Conservation (phyloP, 2,329 filamentous ascomycete species). For the Fusarium sp. region DNA sequence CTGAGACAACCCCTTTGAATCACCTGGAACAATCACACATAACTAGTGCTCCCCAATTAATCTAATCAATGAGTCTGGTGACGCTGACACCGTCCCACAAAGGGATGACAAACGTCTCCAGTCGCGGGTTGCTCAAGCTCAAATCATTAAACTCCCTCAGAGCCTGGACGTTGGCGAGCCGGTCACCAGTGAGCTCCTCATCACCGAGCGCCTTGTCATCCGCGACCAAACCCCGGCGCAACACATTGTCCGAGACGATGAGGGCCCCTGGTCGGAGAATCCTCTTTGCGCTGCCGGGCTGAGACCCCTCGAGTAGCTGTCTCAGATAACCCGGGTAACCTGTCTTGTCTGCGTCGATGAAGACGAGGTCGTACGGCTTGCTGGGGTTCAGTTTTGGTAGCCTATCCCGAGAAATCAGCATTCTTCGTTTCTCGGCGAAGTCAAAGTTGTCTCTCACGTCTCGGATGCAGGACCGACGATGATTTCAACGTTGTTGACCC, state of each 20-base stretch:
- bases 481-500: constrained; percentile 56
- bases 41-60: neutral
- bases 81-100: constrained; percentile 55
- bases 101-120: constrained; percentile 53
- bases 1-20: neutral
- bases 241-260: constrained; percentile 63
- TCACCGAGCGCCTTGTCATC: constrained; percentile 42
- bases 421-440: neutral
- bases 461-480: constrained; percentile 56
- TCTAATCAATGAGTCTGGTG: constrained; percentile 51
- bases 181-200: constrained; percentile 31
- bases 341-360: constrained; percentile 62
- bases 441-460: constrained; percentile 52
- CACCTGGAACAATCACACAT: neutral
- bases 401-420: constrained; percentile 26
- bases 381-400: constrained; percentile 43
- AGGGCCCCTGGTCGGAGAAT: constrained; percentile 59
- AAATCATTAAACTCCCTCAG: constrained; percentile 50
- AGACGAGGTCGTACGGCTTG: constrained; percentile 60
- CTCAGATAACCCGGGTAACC: constrained; percentile 59
- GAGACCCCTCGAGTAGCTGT: constrained; percentile 55
- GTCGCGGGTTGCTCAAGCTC: constrained; percentile 45
- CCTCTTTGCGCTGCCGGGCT: constrained; percentile 48
- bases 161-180: constrained; percentile 38
- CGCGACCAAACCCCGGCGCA: constrained; percentile 58